Conservation (phyloP, 306 rosid species). For the Cucumis cinereus region DNA sequence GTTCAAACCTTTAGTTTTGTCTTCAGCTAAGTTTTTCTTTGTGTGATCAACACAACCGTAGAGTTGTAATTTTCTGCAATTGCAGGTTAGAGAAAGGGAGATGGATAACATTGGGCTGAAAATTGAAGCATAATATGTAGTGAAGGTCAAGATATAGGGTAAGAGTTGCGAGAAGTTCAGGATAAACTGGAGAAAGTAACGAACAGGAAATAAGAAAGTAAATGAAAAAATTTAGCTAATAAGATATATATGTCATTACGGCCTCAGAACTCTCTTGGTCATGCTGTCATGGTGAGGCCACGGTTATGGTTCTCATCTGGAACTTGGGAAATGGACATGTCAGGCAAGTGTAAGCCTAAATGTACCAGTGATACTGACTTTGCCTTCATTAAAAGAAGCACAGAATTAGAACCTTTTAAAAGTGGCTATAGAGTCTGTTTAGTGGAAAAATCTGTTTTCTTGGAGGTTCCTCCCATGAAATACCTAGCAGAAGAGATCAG, state of each 20-base stretch:
- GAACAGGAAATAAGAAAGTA: constrained; percentile 16
- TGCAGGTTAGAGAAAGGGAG: constrained; percentile 46
- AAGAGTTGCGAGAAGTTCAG: constrained; percentile 44
- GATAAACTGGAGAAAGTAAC: constrained; percentile 40
- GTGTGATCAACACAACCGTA: not conserved
- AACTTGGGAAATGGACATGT: not conserved
- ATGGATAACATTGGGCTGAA: constrained; percentile 53
- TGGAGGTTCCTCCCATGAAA: not conserved
- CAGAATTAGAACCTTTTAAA: constrained; percentile 50
- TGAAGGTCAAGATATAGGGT: constrained; percentile 53
- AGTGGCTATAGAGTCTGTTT: constrained; percentile 48
- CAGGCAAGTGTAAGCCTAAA: not conserved
- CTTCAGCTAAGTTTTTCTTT: not conserved
- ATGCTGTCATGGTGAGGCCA: not conserved
- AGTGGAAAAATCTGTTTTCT: not conserved
- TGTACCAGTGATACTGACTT: constrained; percentile 19
- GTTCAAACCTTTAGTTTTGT: not conserved
- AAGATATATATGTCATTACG: constrained; percentile 13
- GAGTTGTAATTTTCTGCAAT: not conserved
- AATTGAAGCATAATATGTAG: constrained; percentile 59
- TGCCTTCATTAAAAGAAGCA: constrained; percentile 60
- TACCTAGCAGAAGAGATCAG: no score
- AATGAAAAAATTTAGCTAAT: not conserved
- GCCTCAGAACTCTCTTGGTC: not conserved
- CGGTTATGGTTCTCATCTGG: not conserved